A percentile compares a stretch with the other conserved stretches of the same genome.
Evolutionary conservation across 192 early-diverging fungal species (phyloP).

Genomic region (Pilobolus umbonatus): DNA sequence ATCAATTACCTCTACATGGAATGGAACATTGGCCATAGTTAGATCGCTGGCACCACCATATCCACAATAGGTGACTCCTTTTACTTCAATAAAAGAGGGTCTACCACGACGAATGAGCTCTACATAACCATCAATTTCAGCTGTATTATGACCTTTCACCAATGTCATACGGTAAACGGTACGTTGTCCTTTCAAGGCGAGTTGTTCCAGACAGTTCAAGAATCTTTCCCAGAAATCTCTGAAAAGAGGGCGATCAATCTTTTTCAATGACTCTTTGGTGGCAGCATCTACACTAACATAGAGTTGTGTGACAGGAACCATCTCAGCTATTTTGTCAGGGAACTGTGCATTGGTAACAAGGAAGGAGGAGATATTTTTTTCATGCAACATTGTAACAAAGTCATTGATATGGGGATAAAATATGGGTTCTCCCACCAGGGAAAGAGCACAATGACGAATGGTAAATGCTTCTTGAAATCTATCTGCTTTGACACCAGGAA

Average conservation of each 20-base stretch:
- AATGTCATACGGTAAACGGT: slow-evolving; percentile 72
- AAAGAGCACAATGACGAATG: slow-evolving; percentile 62
- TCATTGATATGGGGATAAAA: slow-evolving; percentile 76
- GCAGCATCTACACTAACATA: slow-evolving; percentile 74
- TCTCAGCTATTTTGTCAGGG: slow-evolving; percentile 55
- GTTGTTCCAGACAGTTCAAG: slow-evolving; percentile 54
- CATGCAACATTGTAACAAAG: slow-evolving; percentile 61
- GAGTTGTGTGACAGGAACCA: slow-evolving; percentile 68
- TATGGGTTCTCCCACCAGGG: slow-evolving; percentile 63
- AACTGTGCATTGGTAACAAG: slow-evolving; percentile 75
- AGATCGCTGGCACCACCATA: slow-evolving; percentile 58
- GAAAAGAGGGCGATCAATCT: slow-evolving; percentile 72
- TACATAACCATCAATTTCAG: slow-evolving; percentile 61
- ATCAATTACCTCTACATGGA: slow-evolving; percentile 60
- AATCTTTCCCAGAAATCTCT: slow-evolving; percentile 76
- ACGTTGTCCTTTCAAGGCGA: slow-evolving; percentile 64
- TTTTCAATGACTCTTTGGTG: slow-evolving; percentile 69
- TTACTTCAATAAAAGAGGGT: slow-evolving; percentile 72
- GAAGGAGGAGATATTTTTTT: slow-evolving; percentile 65
- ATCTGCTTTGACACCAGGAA: slow-evolving; percentile 72
- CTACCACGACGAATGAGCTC: slow-evolving; percentile 56
- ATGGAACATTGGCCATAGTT: slow-evolving; percentile 63
- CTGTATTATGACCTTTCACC: slow-evolving; percentile 69
- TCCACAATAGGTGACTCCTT: slow-evolving; percentile 75
- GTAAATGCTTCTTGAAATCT: slow-evolving; percentile 65